Evolutionary conservation across 1,139 yeast genomes (phyloP).

Genomic region (Suhomyces atakaporum): DNA sequence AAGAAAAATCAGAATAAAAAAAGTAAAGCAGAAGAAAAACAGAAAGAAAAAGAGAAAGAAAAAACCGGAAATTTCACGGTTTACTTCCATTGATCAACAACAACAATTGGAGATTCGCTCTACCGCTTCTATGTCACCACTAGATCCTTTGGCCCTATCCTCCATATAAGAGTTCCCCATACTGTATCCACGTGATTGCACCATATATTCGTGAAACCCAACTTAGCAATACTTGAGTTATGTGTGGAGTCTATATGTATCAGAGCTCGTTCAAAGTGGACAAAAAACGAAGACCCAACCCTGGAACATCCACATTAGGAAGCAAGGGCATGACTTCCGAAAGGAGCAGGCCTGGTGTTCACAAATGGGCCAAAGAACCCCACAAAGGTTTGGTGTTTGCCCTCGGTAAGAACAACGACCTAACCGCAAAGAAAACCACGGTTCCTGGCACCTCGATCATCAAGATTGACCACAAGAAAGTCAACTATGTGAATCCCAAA

Average conservation of each 20-base stretch:
- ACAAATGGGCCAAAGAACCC: slow-evolving; percentile 16
- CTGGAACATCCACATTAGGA: slow-evolving; percentile 17
- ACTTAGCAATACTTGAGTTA: not conserved
- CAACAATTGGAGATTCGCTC: too few relatives aligned
- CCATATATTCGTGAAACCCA: not conserved
- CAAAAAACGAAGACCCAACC: slow-evolving; percentile 14
- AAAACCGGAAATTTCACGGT: too few relatives aligned
- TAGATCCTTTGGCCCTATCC: too few relatives aligned
- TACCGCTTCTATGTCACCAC: too few relatives aligned
- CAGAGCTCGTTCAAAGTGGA: slow-evolving; percentile 11
- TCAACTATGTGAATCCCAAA: slow-evolving; percentile 11
- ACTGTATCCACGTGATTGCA: not conserved
- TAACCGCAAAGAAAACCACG: slow-evolving; percentile 15
- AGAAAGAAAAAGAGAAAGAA: too few relatives aligned
- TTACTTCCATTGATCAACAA: too few relatives aligned
- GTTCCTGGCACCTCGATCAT: slow-evolving; percentile 21
- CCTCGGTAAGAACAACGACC: slow-evolving; percentile 16
- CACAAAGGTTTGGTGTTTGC: slow-evolving; percentile 18
- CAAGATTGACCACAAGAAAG: slow-evolving; percentile 9
- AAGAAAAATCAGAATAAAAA: too few relatives aligned
- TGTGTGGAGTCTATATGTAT: slow-evolving; percentile 5
- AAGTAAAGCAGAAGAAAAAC: too few relatives aligned
- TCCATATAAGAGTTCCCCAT: too few relatives aligned
- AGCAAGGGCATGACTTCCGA: slow-evolving; percentile 3
- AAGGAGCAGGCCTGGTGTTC: slow-evolving; percentile 10